A percentile compares a stretch with the other conserved stretches of the same genome.
Conservation (phyloP, 2,329 filamentous ascomycete species). For the Verticillium longisporum region DNA sequence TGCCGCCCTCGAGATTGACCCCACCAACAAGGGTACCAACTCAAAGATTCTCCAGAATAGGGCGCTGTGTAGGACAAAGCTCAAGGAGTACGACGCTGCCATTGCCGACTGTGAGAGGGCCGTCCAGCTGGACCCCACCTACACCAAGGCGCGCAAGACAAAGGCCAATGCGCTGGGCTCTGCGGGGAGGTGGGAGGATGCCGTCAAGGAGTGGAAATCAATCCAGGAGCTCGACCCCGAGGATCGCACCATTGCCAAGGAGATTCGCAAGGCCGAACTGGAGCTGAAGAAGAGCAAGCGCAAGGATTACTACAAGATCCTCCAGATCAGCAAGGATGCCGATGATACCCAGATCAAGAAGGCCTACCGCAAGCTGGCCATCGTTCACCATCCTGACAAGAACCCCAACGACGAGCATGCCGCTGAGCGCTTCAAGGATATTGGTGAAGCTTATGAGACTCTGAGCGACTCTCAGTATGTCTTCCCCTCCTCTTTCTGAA, state of each 20-base stretch:
- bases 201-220: conserved; percentile 80
- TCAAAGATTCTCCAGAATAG: conserved; percentile 93
- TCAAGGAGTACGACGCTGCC: conserved; percentile 77
- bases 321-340: conserved; percentile 80
- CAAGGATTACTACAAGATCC: conserved; percentile 99
- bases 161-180: conserved; percentile 85
- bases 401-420: conserved; percentile 81
- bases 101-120: conserved; percentile 83
- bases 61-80: conserved; percentile 73
- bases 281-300: conserved; percentile 96
- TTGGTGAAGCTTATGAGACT: conserved; percentile 94
- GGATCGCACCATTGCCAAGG: conserved; percentile 73
- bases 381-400: conserved; percentile 95
- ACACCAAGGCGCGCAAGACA: conserved; percentile 87
- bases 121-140: conserved; percentile 72
- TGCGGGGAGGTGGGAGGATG: conserved; percentile 86
- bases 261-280: conserved; percentile 83
- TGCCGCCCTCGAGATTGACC: conserved; percentile 76
- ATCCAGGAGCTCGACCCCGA: conserved; percentile 77
- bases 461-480: conserved; percentile 88
- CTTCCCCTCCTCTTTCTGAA: not conserved
- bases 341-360: conserved; percentile 85
- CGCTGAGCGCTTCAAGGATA: conserved; percentile 93
- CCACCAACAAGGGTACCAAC: conserved; percentile 84
- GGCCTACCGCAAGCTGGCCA: conserved; percentile 91